Conservation (phyloP, 176 grass and related monocot genomes). For the Aegilops speltoides region DNA sequence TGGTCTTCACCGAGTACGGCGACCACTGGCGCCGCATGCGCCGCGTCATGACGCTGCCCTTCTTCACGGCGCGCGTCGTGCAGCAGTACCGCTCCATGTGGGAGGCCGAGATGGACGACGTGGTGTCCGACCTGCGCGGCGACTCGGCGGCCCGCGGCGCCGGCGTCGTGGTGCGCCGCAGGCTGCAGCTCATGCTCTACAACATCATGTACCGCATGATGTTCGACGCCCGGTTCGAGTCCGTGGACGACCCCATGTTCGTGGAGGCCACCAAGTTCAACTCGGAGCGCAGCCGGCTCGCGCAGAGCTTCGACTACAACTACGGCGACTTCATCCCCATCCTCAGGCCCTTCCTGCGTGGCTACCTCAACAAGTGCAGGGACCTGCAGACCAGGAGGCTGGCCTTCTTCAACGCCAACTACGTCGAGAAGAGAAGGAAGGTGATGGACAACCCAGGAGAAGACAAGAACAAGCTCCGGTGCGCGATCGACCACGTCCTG, state of each 20-base stretch:
- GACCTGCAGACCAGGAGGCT: not conserved
- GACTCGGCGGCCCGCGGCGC: too few relatives aligned
- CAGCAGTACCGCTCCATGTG: slow-evolving; percentile 65
- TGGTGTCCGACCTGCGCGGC: slow-evolving; percentile 21
- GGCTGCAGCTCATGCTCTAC: not conserved
- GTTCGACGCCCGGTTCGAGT: not conserved
- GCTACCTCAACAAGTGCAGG: slow-evolving; percentile 54
- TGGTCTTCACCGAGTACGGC: slow-evolving; percentile 97
- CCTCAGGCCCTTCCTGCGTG: slow-evolving; percentile 59
- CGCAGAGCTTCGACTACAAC: slow-evolving; percentile 96
- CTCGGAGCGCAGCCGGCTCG: slow-evolving; percentile 68
- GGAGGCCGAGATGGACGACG: slow-evolving; percentile 64
- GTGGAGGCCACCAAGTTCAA: not conserved
- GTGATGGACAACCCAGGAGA: slow-evolving; percentile 5
- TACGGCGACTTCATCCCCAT: slow-evolving; percentile 95
- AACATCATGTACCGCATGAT: not conserved
- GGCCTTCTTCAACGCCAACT: not conserved
- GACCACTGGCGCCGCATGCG: slow-evolving; percentile 97
- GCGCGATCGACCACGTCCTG: slow-evolving; percentile 37
- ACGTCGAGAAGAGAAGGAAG: slow-evolving; percentile 52
- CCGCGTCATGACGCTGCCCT: slow-evolving; percentile 87
- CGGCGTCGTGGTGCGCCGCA: not conserved
- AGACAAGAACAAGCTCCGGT: slow-evolving; percentile 16
- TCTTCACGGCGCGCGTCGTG: slow-evolving; percentile 76
- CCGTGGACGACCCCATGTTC: not conserved